Percentiles rank a stretch among this genome's conserved stretches.
Evolutionary conservation across 1,284 basidiomycete species (phyloP).

Genomic region (Ustilago tritici): DNA sequence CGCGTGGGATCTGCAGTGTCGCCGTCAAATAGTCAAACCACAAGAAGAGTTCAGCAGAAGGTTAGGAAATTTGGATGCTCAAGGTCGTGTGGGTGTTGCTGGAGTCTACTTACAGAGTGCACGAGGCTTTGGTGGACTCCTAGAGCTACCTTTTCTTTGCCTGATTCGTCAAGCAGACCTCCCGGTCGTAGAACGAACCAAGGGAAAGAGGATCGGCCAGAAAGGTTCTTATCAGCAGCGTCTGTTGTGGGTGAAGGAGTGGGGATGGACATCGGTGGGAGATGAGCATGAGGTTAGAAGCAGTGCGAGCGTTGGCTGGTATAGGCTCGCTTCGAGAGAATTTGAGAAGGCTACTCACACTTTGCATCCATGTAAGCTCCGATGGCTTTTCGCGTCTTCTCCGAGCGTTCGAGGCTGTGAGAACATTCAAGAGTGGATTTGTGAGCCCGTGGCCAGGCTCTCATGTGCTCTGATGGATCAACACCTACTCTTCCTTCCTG

Average conservation of each 20-base stretch:
- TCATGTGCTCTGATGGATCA: slow-evolving; percentile 51
- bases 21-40: background rate
- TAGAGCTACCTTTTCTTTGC: slow-evolving; percentile 50
- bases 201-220: slow-evolving; percentile 75
- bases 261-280: background rate
- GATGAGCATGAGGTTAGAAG: background rate
- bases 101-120: slow-evolving; percentile 25
- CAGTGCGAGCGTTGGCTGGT: background rate
- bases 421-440: background rate
- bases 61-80: background rate
- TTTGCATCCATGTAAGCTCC: slow-evolving; percentile 56
- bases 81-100: background rate
- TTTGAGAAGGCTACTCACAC: slow-evolving; percentile 5
- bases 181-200: slow-evolving; percentile 81
- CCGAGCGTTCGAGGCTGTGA: slow-evolving; percentile 46
- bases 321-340: background rate
- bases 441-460: background rate
- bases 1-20: slow-evolving; percentile 69
- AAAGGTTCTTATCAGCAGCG: slow-evolving; percentile 79
- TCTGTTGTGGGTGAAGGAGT: slow-evolving; percentile 64
- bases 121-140: slow-evolving; percentile 41
- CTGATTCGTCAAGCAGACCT: slow-evolving; percentile 73
- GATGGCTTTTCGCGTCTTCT: slow-evolving; percentile 66
- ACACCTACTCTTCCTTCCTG: slow-evolving; percentile 69
- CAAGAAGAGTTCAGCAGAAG: background rate